Base-by-base conservation (phyloP, 78 protist species). In the Dictyostelium brefeldianum region DNA sequence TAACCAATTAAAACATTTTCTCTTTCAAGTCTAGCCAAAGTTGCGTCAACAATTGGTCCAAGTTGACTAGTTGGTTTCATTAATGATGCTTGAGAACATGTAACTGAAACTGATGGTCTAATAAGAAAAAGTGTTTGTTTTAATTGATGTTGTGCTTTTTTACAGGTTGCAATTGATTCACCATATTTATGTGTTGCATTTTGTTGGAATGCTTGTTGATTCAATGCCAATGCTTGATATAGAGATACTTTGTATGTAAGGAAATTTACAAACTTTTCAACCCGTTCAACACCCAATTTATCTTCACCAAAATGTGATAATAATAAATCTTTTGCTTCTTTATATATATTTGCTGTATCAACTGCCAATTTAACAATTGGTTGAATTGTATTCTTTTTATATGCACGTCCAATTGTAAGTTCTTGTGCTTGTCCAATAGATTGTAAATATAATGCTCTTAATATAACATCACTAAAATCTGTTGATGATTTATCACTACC, bases 341-440 rank as follows among this genome's bases (percentile, higher is more conserved):
- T 69, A 17, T 85, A 85, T 20, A 77, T 57, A 36, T 64, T 85
- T 51, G 79, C 27, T 46, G 83, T 85, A 46, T 85, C 92, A 5
- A 85, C 83, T 17, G 92, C 83, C n/a, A 85, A 22, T 57, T 59
- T 77, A 20, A 36, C 29, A 46, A 85, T 85, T 20, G 29, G 18
- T 14, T 54, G 73, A 10, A 81, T 75, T 2, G 92, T 85, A 48
- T 85, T 85, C 78, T 85, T 85, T 64, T 85, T 85, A 36, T 51
- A 85, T 2, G 92, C 92, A 43, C 92, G 48, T 10, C 92, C 92
- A 62, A 85, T 77, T 2, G 92, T 77, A 4, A 85, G 31, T 14
- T 85, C 92, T 51, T 85, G 92, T 15, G 92, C 82, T 64, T 85
- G 92, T 4, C 69, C 92, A 43, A 85, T 25, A 2, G 54, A 57